Evolutionary conservation across 2,329 filamentous ascomycete genomes (phyloP), one percentile per base, ranked within the genome.

Genomic region (Phyllosticta citribraziliensis): DNA sequence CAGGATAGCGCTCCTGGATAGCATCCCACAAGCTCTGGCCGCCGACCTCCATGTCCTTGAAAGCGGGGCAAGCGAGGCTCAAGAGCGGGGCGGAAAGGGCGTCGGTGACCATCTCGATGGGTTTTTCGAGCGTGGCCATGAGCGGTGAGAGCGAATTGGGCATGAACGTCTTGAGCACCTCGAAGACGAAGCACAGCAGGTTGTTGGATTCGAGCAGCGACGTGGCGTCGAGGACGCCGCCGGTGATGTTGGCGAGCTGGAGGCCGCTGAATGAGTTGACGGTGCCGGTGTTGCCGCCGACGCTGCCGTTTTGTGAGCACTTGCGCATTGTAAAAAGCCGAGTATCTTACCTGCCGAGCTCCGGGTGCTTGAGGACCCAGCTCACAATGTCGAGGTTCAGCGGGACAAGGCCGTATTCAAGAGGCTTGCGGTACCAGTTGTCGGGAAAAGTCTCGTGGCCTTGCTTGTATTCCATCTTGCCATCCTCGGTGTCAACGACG

Each of bases 281-380:
- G 2, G 72, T 73, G 19, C 80, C 79, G 5, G 76, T 75, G 64
- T 84, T 84, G 10, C 81, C 81, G 10, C 81, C 82, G 17, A 83
- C 74, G 59, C 59, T 61, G 59, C 6, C 30, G n/a, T 47, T 17
- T 40, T 12, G 27, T 22, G 27, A 22, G 22, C 0, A 33, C 63
- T 66, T 58, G 72, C 68, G 70, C 4, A 20, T 3, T 22, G 14
- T 17, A 6, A 20, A 20, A 27, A 30, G 25, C 14, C 3, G 40
- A 14, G n/a, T 22, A 3, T 4, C 52, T 24, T 58, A 65, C 70
- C 58, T 60, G 50, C 53, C 58, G 17, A 80, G 72, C 20, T 75
- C 68, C 0, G 60, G 60, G 78, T 80, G 73, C 64, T 76, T 70
- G 17, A 69, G 6, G 1, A 74, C 67, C 63, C 70, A 74, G 33